A percentile compares a stretch with the other conserved stretches of the same genome.
phyloP scores from a whole-genome alignment of 2,329 filamentous ascomycete species.

The Trichoderma simmonsii region DNA sequence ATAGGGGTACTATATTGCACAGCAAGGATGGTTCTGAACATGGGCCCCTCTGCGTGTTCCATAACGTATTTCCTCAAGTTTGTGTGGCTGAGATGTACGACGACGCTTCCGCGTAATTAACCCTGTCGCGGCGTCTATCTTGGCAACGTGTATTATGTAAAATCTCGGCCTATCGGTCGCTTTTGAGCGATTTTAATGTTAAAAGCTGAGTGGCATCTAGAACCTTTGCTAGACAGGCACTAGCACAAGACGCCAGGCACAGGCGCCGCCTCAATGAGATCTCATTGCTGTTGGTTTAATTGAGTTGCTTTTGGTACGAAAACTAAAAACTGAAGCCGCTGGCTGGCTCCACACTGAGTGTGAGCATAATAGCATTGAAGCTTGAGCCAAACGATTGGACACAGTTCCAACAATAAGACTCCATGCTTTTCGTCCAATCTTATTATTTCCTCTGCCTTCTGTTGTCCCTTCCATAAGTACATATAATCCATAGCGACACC shows the following conservation, averaged over 20 bases:
- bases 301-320: not conserved
- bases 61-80: too few relatives aligned
- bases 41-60: not conserved
- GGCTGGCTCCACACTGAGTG: not conserved
- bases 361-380: not conserved
- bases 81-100: constrained; percentile 8
- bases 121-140: not conserved
- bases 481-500: not conserved
- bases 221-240: not conserved
- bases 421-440: not conserved
- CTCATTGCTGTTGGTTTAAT: not conserved
- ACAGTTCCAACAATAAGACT: not conserved
- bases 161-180: not conserved
- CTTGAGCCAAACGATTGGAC: not conserved
- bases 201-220: not conserved
- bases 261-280: not conserved
- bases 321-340: not conserved
- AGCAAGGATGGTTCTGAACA: not conserved
- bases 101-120: not conserved
- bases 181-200: constrained; percentile 4
- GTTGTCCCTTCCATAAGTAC: not conserved
- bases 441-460: not conserved
- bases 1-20: not conserved
- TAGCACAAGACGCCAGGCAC: not conserved
- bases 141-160: not conserved